Conservation (phyloP, 495 filamentous ascomycete species). For the Umbilicaria muhlenbergii region DNA sequence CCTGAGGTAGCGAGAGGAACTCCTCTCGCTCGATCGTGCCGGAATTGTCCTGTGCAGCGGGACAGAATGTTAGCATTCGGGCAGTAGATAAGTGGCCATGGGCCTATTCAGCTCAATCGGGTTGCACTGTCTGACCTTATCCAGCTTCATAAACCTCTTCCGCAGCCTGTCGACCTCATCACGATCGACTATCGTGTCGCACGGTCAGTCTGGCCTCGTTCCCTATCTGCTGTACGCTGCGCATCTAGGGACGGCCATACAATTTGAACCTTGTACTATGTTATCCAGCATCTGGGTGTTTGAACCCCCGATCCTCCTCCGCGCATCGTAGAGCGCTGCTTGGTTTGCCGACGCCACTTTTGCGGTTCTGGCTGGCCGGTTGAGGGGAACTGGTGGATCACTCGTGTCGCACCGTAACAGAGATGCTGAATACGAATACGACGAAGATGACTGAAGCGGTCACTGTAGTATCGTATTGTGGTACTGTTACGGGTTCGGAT, state of each 20-base stretch:
- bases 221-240: neutral
- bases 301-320: slow-evolving; percentile 61
- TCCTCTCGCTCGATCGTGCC: slow-evolving; percentile 98
- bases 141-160: slow-evolving; percentile 98
- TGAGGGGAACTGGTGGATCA: slow-evolving; percentile 3
- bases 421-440: neutral
- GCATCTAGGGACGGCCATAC: slow-evolving; percentile 27
- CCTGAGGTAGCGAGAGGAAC: slow-evolving; percentile 92
- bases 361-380: slow-evolving; percentile 3
- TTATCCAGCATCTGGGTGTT: slow-evolving; percentile 76
- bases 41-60: slow-evolving; percentile 61
- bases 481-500: no score
- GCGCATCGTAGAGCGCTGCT: slow-evolving; percentile 33
- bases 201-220: neutral
- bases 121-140: slow-evolving; percentile 49
- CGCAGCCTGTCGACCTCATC: slow-evolving; percentile 91
- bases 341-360: slow-evolving; percentile 22
- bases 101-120: neutral
- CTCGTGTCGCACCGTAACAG: neutral
- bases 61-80: neutral
- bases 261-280: slow-evolving; percentile 93
- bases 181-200: slow-evolving; percentile 56
- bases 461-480: no score
- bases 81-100: neutral
- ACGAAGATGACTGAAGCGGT: no score